Evolutionary conservation across 805 yeast species (phyloP).

Genomic region (Barnettozyma vustinii): DNA sequence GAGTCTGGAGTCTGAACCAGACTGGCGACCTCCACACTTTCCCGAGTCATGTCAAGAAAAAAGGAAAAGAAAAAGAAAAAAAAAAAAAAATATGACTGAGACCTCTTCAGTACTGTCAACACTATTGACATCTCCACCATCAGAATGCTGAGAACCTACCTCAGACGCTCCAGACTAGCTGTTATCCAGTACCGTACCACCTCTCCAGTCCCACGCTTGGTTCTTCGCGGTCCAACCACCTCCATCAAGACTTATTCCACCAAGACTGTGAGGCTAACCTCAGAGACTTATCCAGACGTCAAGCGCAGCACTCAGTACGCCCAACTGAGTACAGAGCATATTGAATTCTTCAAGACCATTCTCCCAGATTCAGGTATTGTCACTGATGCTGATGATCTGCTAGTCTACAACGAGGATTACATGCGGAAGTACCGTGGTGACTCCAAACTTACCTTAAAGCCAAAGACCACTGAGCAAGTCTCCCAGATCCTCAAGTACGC

Average conservation of each 20-base stretch:
- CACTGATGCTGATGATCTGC: conserved; percentile 58
- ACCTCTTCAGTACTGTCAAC: neutral
- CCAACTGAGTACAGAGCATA: conserved; percentile 47
- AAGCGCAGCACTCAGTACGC: conserved; percentile 47
- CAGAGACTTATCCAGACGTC: conserved; percentile 62
- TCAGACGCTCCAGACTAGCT: neutral
- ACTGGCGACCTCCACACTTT: neutral
- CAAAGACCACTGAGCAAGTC: conserved; percentile 74
- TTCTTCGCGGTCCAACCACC: neutral
- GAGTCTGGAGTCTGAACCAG: too few relatives aligned
- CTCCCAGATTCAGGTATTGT: conserved; percentile 45
- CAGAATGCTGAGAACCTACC: neutral
- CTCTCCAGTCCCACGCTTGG: neutral
- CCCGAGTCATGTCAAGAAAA: neutral
- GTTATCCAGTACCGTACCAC: neutral
- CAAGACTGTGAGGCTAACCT: conserved; percentile 43
- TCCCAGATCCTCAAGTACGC: conserved; percentile 74
- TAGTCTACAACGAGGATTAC: conserved; percentile 83
- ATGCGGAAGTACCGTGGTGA: conserved; percentile 93
- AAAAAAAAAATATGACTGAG: neutral
- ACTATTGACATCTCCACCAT: neutral
- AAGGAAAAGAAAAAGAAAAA: neutral
- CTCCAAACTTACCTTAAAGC: conserved; percentile 73
- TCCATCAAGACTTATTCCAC: conserved; percentile 14
- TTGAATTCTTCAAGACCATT: conserved; percentile 54